These are phyloP conservation scores for Elongisporangium prolatum DNA, from an alignment of 352 stramenopile genomes.

Conservation along the genomic window DNA sequence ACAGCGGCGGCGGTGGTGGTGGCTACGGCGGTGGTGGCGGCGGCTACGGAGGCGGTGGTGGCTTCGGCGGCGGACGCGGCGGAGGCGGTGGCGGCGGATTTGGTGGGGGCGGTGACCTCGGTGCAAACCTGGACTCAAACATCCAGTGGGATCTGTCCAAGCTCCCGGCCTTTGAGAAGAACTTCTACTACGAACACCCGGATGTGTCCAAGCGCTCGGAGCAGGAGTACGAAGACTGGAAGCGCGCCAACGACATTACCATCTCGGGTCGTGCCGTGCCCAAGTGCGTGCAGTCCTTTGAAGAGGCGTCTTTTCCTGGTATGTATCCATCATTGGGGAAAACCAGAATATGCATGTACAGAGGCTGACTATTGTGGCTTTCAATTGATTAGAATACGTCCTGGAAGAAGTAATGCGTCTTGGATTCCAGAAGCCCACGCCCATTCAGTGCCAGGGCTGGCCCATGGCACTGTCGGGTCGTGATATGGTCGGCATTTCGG, in stretches of 20 bases:
- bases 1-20: conserved; percentile 22
- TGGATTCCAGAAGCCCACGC: conserved; percentile 94
- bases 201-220: conserved; percentile 91
- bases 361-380: background rate
- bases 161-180: conserved; percentile 97
- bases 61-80: conserved; percentile 25
- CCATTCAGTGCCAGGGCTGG: conserved; percentile 94
- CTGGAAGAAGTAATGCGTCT: conserved; percentile 96
- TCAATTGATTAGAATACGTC: conserved; percentile 87
- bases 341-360: background rate
- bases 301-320: conserved; percentile 89
- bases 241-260: conserved; percentile 92
- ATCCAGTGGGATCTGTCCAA: conserved; percentile 96
- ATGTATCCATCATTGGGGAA: conserved; percentile 1
- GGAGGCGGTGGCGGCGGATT: conserved; percentile 22
- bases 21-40: conserved; percentile 21
- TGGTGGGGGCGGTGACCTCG: conserved; percentile 69
- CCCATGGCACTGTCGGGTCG: conserved; percentile 97
- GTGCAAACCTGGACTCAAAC: conserved; percentile 82
- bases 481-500: conserved; percentile 99
- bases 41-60: conserved; percentile 15
- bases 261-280: conserved; percentile 95
- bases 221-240: conserved; percentile 90
- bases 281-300: conserved; percentile 96
- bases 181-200: conserved; percentile 99